Base-by-base conservation (phyloP, 768 basidiomycete species). In the Trametes cingulata region DNA sequence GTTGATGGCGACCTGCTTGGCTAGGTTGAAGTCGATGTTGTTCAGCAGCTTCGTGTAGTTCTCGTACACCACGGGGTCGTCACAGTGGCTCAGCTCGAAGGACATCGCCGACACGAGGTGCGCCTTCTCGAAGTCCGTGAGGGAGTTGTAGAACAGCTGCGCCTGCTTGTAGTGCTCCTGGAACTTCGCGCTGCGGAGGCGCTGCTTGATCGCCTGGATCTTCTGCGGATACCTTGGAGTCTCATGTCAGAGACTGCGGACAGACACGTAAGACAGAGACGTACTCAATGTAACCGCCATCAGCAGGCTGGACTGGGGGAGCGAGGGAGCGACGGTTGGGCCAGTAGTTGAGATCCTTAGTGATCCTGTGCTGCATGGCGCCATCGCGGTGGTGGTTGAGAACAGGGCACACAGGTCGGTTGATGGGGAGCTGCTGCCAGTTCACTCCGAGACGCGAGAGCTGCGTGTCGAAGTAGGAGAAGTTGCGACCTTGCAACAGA, bases 391-490 rank as follows among this genome's bases (percentile, higher is more conserved):
- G 76, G 59, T 84, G 79, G 66, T 86, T 90, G 73, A 90, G 72
- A 29, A 91, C 84, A 1, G 90, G 91, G 63, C 90, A 92, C 3
- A 90, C 69, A 3, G 89, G 87, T 17, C 87, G 80, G 68, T 95
- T 95, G 66, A 95, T 92, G 15, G 93, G 93, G 20, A 95, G 73
- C 82, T 87, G 63, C 67, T 88, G 79, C 79, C 85, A 95, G 71
- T 95, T 95, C 33, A 87, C 71, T 4, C 93, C 94, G 14, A 95
- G 74, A 20, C 94, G 84, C 3, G 84, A 81, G 50, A 93, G 80
- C 66, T 94, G 92, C 0, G 92, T 94, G 71, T 96, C 92, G 65
- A 87, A 83, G 75, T 95, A 95, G 0, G 86, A 88, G 74, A 94
- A 93, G 74, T 92, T 93, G 40, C 94, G 80, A 4, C 88, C 87